Conservation (phyloP, 768 basidiomycete genomes). For the Kwoniella dejecticola region DNA sequence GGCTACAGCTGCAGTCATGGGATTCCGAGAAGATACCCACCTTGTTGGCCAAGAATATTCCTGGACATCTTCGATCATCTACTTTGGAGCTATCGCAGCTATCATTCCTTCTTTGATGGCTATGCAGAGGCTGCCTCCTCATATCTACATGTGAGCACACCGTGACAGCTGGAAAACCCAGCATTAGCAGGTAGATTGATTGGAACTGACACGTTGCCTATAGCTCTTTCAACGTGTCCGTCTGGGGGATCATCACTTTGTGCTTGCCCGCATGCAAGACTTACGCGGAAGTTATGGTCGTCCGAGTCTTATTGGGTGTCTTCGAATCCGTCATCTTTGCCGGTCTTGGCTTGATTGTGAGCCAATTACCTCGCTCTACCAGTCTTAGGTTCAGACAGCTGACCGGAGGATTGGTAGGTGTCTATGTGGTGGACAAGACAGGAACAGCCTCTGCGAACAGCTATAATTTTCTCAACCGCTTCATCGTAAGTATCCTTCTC, state of each 20-base stretch:
- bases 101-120: slow-evolving; percentile 21
- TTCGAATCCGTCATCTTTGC: slow-evolving; percentile 46
- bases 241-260: slow-evolving; percentile 38
- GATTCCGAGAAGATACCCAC: slow-evolving; percentile 31
- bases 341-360: slow-evolving; percentile 58
- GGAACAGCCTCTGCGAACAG: slow-evolving; percentile 36
- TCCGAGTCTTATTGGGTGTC: slow-evolving; percentile 39
- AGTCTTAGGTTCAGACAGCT: no score
- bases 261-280: slow-evolving; percentile 24
- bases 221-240: slow-evolving; percentile 27
- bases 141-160: slow-evolving; percentile 15
- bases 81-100: slow-evolving; percentile 22
- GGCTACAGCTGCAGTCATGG: slow-evolving; percentile 36
- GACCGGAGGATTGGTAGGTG: slow-evolving; percentile 5
- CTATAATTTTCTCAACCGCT: slow-evolving; percentile 41
- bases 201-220: no score
- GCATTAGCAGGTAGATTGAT: background rate
- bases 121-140: slow-evolving; percentile 30
- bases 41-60: slow-evolving; percentile 35
- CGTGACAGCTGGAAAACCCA: background rate
- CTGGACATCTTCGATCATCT: slow-evolving; percentile 20
- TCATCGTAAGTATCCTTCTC: slow-evolving; percentile 17
- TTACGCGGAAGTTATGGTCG: slow-evolving; percentile 26
- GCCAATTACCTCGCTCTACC: background rate
- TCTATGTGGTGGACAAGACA: slow-evolving; percentile 34